Conservation (phyloP, 192 early-diverging fungal species). For the Gonapodya prolifera region DNA sequence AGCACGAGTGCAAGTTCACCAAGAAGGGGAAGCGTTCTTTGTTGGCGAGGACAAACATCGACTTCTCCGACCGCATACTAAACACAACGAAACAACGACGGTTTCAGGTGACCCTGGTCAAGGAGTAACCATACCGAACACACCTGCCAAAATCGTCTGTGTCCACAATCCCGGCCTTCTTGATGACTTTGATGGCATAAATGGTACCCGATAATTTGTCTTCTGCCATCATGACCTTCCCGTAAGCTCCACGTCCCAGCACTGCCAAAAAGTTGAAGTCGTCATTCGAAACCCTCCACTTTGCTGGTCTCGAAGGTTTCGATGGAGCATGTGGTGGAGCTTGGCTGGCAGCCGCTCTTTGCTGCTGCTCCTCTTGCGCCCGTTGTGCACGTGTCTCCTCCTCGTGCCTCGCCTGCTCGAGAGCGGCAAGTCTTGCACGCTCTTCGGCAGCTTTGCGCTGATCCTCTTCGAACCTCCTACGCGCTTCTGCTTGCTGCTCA, state of each 20-base stretch:
- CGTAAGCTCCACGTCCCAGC: constrained; percentile 97
- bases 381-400: neutral
- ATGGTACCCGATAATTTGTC: constrained; percentile 68
- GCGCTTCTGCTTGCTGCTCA: neutral
- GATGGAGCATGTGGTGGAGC: neutral
- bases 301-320: neutral
- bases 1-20: constrained; percentile 90
- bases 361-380: neutral
- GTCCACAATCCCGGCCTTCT: constrained; percentile 96
- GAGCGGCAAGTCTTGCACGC: neutral
- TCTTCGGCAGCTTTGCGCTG: neutral
- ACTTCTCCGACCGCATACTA: constrained; percentile 82
- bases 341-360: neutral
- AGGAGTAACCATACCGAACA: neutral
- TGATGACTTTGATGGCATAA: constrained; percentile 96
- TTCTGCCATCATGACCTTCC: constrained; percentile 97
- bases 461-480: neutral
- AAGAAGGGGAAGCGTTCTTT: constrained; percentile 87
- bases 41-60: constrained; percentile 86
- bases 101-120: neutral
- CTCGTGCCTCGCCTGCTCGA: neutral
- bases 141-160: constrained; percentile 92
- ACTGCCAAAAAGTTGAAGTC: constrained; percentile 93
- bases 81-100: neutral
- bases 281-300: constrained; percentile 51